These are phyloP conservation scores for Hyaloscypha variabilis DNA, from an alignment of 495 filamentous ascomycete genomes.

Conservation along the genomic window DNA sequence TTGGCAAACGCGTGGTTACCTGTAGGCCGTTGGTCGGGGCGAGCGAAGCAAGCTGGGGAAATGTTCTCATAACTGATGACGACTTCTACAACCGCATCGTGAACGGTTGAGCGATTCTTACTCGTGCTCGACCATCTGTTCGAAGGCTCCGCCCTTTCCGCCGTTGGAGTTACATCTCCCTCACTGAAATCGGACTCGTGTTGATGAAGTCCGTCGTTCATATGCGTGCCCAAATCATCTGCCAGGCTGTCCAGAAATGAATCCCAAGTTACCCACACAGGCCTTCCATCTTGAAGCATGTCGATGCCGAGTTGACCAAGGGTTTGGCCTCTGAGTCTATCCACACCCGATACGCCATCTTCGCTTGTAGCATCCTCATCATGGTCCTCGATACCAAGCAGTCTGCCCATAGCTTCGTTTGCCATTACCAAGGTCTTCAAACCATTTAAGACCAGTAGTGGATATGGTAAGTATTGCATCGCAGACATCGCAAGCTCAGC, in stretches of 20 bases:
- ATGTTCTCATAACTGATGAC: slow-evolving; percentile 43
- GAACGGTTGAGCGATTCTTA: slow-evolving; percentile 33
- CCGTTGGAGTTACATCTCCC: slow-evolving; percentile 24
- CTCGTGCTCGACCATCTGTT: not conserved
- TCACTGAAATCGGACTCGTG: not conserved
- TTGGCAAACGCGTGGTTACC: slow-evolving; percentile 43
- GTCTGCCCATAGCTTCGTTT: slow-evolving; percentile 69
- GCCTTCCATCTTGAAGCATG: slow-evolving; percentile 58
- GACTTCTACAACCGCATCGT: slow-evolving; percentile 59
- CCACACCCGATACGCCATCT: slow-evolving; percentile 41
- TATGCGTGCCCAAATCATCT: slow-evolving; percentile 42
- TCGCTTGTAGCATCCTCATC: slow-evolving; percentile 30
- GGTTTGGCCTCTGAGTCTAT: slow-evolving; percentile 53
- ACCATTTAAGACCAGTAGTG: slow-evolving; percentile 61
- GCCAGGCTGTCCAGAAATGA: slow-evolving; percentile 54
- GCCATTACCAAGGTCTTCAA: slow-evolving; percentile 67
- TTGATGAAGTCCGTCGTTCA: not conserved
- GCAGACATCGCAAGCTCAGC: slow-evolving; percentile 61
- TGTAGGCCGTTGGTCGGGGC: not conserved
- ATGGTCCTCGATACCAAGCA: slow-evolving; percentile 46
- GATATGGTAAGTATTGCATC: slow-evolving; percentile 70
- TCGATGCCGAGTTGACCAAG: slow-evolving; percentile 65
- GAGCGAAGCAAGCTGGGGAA: slow-evolving; percentile 25
- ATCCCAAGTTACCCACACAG: slow-evolving; percentile 57
- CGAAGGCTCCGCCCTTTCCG: slow-evolving; percentile 13